Conservation (phyloP, 2,329 filamentous ascomycete species). For the Alternaria dauci region DNA sequence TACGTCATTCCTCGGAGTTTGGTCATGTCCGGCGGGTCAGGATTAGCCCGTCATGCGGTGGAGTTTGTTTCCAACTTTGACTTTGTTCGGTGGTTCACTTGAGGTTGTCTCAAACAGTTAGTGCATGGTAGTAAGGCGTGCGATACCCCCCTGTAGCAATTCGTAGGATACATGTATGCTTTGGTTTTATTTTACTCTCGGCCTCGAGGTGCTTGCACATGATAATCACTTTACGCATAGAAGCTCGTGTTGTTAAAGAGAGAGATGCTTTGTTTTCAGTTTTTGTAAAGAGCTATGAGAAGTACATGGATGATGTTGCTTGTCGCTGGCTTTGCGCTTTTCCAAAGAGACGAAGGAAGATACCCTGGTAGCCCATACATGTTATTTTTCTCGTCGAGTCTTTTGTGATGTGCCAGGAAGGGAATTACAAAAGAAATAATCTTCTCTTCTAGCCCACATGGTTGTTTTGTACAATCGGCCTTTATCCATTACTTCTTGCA, state of each 20-base stretch:
- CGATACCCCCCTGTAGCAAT: background rate
- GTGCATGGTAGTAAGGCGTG: background rate
- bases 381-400: background rate
- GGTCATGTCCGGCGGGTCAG: background rate
- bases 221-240: background rate
- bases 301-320: background rate
- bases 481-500: background rate
- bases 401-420: background rate
- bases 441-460: background rate
- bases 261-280: background rate
- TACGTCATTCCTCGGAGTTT: background rate
- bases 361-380: background rate
- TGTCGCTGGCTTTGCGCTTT: background rate
- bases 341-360: no score
- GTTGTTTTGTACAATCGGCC: rapidly evolving
- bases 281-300: background rate
- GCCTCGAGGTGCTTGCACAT: background rate
- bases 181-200: background rate
- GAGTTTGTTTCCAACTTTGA: background rate
- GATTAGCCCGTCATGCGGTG: background rate
- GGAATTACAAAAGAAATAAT: background rate
- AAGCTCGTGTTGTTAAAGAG: background rate
- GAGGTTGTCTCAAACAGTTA: background rate
- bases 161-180: background rate
- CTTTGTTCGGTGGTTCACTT: background rate